Evolutionary conservation across 2,329 filamentous ascomycete genomes (phyloP), one percentile per base, ranked within the genome.

Genomic region (Colletotrichum sp.): DNA sequence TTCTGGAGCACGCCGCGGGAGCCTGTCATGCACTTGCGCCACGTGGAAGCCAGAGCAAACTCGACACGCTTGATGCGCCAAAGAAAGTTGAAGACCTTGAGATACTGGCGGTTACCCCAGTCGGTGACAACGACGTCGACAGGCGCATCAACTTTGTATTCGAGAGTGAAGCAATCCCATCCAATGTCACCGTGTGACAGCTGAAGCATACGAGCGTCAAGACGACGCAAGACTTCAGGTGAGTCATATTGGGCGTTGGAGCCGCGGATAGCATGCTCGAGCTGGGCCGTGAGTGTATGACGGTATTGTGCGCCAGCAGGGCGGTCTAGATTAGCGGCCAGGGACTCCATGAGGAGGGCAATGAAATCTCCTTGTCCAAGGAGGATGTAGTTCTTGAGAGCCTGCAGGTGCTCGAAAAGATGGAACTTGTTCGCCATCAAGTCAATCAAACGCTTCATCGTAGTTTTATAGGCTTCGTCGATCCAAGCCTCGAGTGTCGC

Each of bases 1-100:
- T 92, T 94, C 77, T 94, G 93, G 8, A 99, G 90, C 1, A 99
- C 96, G n/a, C 96, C 96, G 76, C 97, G 92, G 5, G 96, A 93
- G 60, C 97, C 97, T 0, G 97, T 99, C 93, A 98, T 99, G 85
- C 95, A 98, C 79, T 96, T 94, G 73, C 97, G 93, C 96, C 97
- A 99, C 55, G 95, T 97, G 15, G 94, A 95, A 7, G 94, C 92
- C 2, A 99, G 91, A 0, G 95, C 96, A 81, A 99, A 99, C 82
- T 99, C 97, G 68, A 99, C 97, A 32, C 97, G 94, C 86, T 99
- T 99, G 82, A 99, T 95, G 78, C 97, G 94, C 96, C 97, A 99
- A 5, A 99, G 90, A 82, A 99, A 98, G 85, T 99, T 99, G 90
- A 99, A 99, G 12, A 99, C 95, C 83, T 99, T 99, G 80, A 99